A percentile compares a stretch with the other conserved stretches of the same genome.
Evolutionary conservation across 2,329 filamentous ascomycete species (phyloP).

Genomic region (Paraconiothyrium brasiliense): DNA sequence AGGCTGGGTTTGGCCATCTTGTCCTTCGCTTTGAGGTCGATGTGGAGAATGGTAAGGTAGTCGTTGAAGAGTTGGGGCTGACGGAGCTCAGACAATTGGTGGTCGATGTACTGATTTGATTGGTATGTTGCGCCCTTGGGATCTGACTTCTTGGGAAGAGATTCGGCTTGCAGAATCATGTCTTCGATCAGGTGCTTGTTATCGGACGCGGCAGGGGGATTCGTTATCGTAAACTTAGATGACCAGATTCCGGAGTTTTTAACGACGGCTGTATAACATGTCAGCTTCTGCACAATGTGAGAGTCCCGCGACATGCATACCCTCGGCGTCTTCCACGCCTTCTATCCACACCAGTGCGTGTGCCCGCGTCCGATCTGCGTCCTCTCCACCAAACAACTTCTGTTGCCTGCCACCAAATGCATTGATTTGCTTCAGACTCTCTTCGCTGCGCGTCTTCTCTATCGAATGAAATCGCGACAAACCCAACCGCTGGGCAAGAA

Average conservation of each 20-base stretch:
- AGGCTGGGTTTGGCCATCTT: slow-evolving; percentile 30
- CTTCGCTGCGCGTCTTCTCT: slow-evolving; percentile 47
- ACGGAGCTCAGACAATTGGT: slow-evolving; percentile 29
- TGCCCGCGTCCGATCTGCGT: slow-evolving; percentile 31
- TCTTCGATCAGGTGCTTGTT: slow-evolving; percentile 49
- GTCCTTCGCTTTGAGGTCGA: slow-evolving; percentile 24
- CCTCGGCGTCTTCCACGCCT: slow-evolving; percentile 47
- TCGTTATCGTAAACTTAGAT: slow-evolving; percentile 43
- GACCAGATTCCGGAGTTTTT: slow-evolving; percentile 26
- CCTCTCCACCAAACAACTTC: slow-evolving; percentile 51
- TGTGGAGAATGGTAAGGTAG: slow-evolving; percentile 33
- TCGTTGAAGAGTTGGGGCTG: slow-evolving; percentile 38
- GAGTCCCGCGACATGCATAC: slow-evolving; percentile 30
- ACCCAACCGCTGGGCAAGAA: slow-evolving; percentile 61
- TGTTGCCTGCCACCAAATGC: slow-evolving; percentile 53
- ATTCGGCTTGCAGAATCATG: slow-evolving; percentile 47
- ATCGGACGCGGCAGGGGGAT: slow-evolving; percentile 42
- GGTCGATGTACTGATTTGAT: slow-evolving; percentile 34
- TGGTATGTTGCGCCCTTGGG: slow-evolving; percentile 38
- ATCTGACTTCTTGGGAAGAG: slow-evolving; percentile 38
- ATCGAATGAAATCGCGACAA: slow-evolving; percentile 60
- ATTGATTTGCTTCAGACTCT: slow-evolving; percentile 58
- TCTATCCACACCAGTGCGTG: slow-evolving; percentile 54
- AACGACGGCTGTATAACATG: slow-evolving; percentile 35
- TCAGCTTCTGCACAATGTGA: slow-evolving; percentile 25